Evolutionary conservation across 768 basidiomycete genomes (phyloP).

Genomic region (Pholiota conissans): DNA sequence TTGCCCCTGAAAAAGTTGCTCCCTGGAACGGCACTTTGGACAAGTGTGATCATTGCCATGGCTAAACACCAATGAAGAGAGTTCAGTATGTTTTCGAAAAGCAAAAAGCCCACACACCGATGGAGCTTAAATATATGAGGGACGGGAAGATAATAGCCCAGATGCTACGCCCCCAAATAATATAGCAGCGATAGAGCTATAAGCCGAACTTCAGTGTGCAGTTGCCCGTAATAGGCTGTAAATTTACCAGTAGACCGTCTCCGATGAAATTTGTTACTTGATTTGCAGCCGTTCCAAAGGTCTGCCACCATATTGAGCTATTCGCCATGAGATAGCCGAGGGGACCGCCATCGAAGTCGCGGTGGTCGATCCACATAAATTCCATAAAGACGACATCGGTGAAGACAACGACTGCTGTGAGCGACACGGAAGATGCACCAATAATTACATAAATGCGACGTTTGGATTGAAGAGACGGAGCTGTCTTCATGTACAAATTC

Average conservation of each 20-base stretch:
- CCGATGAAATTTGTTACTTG: not conserved
- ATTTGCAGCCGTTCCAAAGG: not conserved
- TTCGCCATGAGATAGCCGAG: not conserved
- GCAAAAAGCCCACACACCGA: not conserved
- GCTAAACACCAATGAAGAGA: no score
- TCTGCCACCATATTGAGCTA: not conserved
- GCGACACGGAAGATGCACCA: not conserved
- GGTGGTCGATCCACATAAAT: not conserved
- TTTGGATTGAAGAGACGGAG: not conserved
- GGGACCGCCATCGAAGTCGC: not conserved
- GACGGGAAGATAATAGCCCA: not conserved
- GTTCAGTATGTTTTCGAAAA: no score
- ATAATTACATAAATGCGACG: not conserved
- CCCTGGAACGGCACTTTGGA: not conserved
- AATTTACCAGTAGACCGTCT: not conserved
- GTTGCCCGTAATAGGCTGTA: no score
- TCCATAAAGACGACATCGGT: not conserved
- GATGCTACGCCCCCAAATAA: not conserved
- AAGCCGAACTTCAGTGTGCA: not conserved
- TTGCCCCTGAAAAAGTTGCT: slow-evolving; percentile 1
- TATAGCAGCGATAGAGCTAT: not conserved
- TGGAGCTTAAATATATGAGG: not conserved
- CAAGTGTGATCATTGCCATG: not conserved
- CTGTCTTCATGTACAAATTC: not conserved
- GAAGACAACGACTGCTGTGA: not conserved